Conservation (phyloP, 176 grass and related monocot genomes). For the Ananas comosus region DNA sequence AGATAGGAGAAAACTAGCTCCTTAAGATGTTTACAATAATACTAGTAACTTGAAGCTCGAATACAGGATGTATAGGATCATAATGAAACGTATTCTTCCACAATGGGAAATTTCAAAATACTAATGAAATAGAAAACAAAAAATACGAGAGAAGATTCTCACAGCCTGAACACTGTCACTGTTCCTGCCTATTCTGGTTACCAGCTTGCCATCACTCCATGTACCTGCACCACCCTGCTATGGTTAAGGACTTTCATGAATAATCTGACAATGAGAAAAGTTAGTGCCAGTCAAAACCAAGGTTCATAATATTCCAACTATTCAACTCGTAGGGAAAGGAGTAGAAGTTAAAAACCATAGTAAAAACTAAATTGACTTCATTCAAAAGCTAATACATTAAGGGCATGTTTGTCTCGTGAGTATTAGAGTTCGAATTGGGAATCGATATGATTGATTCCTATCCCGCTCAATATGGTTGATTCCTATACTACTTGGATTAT, state of each 20-base stretch:
- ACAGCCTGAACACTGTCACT: constrained; percentile 91
- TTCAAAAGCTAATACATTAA: too few species aligned
- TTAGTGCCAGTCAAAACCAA: background rate
- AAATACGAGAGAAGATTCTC: constrained; percentile 32
- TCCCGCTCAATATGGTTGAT: too few species aligned
- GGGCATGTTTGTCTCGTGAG: too few species aligned
- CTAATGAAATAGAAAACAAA: too few species aligned
- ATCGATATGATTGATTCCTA: too few species aligned
- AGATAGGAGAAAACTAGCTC: background rate
- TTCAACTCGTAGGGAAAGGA: too few species aligned
- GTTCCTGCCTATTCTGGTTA: constrained; percentile 96
- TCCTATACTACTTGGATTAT: too few species aligned
- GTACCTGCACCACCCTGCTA: constrained; percentile 99
- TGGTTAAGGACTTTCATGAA: constrained; percentile 43
- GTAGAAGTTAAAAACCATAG: too few species aligned
- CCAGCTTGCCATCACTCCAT: constrained; percentile 98
- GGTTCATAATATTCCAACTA: too few species aligned
- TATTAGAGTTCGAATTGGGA: too few species aligned
- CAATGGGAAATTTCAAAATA: constrained; percentile 14
- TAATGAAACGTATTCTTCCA: background rate
- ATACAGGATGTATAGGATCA: background rate
- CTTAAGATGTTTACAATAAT: background rate
- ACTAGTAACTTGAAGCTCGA: background rate
- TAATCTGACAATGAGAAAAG: constrained; percentile 2
- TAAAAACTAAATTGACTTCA: too few species aligned